These are phyloP conservation scores for Diplodia corticola DNA, from an alignment of 2,329 filamentous ascomycete species.

Conservation along the genomic window DNA sequence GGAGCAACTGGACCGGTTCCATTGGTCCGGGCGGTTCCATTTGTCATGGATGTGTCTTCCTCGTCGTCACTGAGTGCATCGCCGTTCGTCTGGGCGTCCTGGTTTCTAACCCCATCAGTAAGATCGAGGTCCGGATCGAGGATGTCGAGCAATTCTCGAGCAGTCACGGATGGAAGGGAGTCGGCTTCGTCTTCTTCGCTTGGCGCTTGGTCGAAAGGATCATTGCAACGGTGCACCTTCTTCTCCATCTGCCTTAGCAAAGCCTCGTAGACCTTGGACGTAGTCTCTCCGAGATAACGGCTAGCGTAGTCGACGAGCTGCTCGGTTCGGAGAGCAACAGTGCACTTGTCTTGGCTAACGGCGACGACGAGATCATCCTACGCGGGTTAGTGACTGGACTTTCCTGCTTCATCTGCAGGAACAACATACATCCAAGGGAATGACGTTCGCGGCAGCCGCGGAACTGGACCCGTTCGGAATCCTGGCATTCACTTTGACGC, in stretches of 20 bases:
- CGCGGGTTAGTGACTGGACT: constrained; percentile 20
- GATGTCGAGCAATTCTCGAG: constrained; percentile 45
- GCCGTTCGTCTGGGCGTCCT: constrained; percentile 26
- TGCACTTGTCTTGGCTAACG: constrained; percentile 82
- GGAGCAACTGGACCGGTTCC: neutral
- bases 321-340: constrained; percentile 78
- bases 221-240: constrained; percentile 66
- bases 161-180: constrained; percentile 39
- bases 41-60: constrained; percentile 33
- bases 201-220: constrained; percentile 45
- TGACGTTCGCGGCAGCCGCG: constrained; percentile 29
- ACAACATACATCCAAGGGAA: constrained; percentile 38
- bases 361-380: constrained; percentile 73
- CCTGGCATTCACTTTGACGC: constrained; percentile 33
- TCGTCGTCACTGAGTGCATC: constrained; percentile 35
- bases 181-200: constrained; percentile 47
- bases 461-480: constrained; percentile 24
- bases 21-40: constrained; percentile 5
- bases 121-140: constrained; percentile 45
- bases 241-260: constrained; percentile 71
- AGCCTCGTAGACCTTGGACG: constrained; percentile 74
- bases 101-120: constrained; percentile 34
- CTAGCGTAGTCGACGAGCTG: constrained; percentile 72
- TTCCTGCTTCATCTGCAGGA: neutral
- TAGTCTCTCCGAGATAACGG: constrained; percentile 69